Conservation (phyloP, 164 flowering plant genomes). For the Vitis riparia region DNA sequence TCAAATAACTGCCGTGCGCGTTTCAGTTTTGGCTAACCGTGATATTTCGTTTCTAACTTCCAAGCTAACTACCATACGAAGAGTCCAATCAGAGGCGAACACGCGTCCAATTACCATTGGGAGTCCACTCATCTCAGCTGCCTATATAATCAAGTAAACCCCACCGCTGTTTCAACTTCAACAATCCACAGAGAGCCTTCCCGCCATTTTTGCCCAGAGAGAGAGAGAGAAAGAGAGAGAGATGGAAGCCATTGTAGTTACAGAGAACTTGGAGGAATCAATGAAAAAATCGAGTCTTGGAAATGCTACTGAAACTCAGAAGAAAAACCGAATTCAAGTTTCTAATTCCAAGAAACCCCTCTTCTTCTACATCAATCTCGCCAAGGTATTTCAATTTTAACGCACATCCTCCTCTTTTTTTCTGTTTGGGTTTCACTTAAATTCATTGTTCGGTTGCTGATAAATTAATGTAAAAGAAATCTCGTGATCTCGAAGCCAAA, state of each 20-base stretch:
- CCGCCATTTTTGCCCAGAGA: constrained; percentile 10
- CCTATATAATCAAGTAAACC: neutral
- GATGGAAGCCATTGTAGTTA: neutral
- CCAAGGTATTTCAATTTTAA: constrained; percentile 25
- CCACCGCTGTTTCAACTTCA: neutral
- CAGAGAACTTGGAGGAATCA: neutral
- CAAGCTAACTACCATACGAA: no score
- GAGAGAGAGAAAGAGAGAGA: constrained; percentile 1
- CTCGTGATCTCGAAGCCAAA: neutral
- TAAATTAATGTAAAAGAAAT: neutral
- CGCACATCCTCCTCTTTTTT: neutral
- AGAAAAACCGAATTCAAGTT: constrained; percentile 29
- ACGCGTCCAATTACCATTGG: neutral
- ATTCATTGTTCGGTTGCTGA: neutral
- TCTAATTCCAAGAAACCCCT: constrained; percentile 42
- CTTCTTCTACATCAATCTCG: constrained; percentile 37
- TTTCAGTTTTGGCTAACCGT: no score
- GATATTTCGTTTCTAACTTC: no score
- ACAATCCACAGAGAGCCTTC: neutral
- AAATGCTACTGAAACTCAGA: constrained; percentile 1
- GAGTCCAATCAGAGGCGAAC: neutral
- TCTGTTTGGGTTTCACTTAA: neutral
- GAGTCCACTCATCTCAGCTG: neutral
- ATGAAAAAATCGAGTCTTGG: neutral
- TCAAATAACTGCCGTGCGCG: no score